Percentiles rank a stretch among this genome's conserved stretches.
phyloP scores from a whole-genome alignment of 2,329 filamentous ascomycete genomes.

The Sporothrix sp. region DNA sequence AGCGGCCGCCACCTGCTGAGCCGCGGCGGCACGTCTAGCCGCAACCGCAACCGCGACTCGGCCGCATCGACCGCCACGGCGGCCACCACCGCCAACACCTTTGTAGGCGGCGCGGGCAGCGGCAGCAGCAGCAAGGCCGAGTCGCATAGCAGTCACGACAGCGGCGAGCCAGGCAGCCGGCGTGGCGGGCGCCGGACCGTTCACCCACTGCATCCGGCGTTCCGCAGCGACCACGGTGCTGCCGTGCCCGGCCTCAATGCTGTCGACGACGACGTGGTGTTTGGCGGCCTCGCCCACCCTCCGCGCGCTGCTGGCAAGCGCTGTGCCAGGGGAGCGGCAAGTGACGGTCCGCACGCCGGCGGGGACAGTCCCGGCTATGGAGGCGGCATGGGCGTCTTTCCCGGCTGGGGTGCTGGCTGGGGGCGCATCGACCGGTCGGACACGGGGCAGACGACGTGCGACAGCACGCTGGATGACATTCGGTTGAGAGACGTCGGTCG shows the following conservation, averaged over 20 bases:
- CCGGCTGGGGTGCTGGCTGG: conserved; percentile 32
- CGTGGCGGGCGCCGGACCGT: background rate
- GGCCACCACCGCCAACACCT: background rate
- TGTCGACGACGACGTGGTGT: background rate
- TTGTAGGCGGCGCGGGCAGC: background rate
- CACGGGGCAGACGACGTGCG: conserved; percentile 16
- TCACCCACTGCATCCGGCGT: background rate
- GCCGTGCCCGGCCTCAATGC: background rate
- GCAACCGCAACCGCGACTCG: conserved; percentile 7
- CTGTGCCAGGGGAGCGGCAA: background rate
- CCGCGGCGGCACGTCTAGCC: background rate
- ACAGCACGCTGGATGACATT: conserved; percentile 26
- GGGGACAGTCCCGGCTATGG: background rate
- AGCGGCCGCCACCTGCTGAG: conserved; percentile 7
- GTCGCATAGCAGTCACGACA: conserved; percentile 11
- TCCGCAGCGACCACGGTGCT: background rate
- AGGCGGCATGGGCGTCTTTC: conserved; percentile 21
- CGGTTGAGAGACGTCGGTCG: conserved; percentile 30
- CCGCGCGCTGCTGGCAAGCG: background rate
- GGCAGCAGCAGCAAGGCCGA: conserved; percentile 11
- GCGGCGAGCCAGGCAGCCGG: conserved; percentile 10
- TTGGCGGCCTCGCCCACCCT: background rate
- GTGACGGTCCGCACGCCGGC: background rate
- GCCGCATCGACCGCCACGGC: conserved; percentile 1
- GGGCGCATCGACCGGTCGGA: conserved; percentile 28